phyloP scores from a whole-genome alignment of 192 early-diverging fungal genomes.

The Backusella westeae region DNA sequence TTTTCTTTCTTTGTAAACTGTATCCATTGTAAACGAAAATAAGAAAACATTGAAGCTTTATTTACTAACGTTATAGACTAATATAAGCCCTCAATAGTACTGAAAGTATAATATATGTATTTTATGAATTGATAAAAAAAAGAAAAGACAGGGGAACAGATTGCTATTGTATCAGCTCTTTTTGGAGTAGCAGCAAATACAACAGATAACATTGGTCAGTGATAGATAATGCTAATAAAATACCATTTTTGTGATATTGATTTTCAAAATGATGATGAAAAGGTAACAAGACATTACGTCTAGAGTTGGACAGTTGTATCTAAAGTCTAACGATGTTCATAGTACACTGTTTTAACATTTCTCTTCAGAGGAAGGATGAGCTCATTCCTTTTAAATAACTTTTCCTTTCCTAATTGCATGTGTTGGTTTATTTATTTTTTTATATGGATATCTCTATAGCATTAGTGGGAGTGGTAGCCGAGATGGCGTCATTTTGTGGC shows the following conservation, averaged over 20 bases:
- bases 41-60: too few species aligned
- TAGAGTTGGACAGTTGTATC: neutral
- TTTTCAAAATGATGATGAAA: too few species aligned
- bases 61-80: too few species aligned
- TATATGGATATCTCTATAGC: neutral
- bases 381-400: neutral
- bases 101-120: neutral
- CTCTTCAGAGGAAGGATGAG: neutral
- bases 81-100: neutral
- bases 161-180: neutral
- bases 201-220: too few species aligned
- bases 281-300: too few species aligned
- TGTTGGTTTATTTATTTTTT: neutral
- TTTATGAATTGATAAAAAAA: neutral
- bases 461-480: neutral
- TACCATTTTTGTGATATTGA: too few species aligned
- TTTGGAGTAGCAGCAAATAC: neutral
- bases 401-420: neutral
- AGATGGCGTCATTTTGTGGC: neutral
- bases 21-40: too few species aligned
- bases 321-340: neutral
- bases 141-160: too few species aligned
- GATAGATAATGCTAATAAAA: too few species aligned
- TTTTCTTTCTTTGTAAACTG: too few species aligned
- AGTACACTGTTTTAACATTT: neutral